Evolutionary conservation across 169 alveolate genomes (phyloP).

Genomic region (Cryptosporidium ubiquitum): DNA sequence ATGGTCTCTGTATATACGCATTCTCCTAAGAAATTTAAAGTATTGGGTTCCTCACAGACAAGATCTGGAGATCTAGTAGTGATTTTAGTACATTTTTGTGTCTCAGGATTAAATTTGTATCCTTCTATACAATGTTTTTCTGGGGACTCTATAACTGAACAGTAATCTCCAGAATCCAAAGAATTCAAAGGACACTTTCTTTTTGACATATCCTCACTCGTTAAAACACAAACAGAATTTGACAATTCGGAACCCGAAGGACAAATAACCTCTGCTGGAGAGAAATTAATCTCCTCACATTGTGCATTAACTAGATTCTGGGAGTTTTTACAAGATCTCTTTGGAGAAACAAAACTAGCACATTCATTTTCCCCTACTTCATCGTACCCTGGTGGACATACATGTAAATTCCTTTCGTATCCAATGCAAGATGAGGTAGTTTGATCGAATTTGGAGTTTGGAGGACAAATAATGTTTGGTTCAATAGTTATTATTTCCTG

Average conservation of each 20-base stretch:
- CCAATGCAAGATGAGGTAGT: slow-evolving; percentile 47
- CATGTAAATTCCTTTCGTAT: slow-evolving; percentile 12
- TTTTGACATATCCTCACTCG: not conserved
- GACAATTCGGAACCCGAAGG: slow-evolving; percentile 22
- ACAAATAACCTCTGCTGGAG: slow-evolving; percentile 6
- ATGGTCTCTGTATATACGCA: slow-evolving; percentile 7
- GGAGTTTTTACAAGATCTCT: slow-evolving; percentile 36
- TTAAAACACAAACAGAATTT: slow-evolving; percentile 25
- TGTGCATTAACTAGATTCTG: slow-evolving; percentile 14
- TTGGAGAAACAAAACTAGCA: slow-evolving; percentile 42
- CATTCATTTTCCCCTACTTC: slow-evolving; percentile 55
- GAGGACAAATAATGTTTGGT: slow-evolving; percentile 50
- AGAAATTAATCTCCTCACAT: slow-evolving; percentile 24
- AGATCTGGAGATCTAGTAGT: slow-evolving; percentile 44
- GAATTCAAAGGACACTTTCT: slow-evolving; percentile 56
- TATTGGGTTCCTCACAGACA: slow-evolving; percentile 32
- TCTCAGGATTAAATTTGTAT: slow-evolving; percentile 1
- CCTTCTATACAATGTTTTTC: slow-evolving; percentile 64
- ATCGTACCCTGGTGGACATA: slow-evolving; percentile 72
- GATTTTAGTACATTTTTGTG: slow-evolving; percentile 28
- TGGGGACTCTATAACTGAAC: slow-evolving; percentile 46
- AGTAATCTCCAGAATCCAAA: slow-evolving; percentile 50
- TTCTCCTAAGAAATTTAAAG: not conserved
- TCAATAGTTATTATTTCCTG: slow-evolving; percentile 15
- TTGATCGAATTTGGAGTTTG: slow-evolving; percentile 50